These are phyloP conservation scores for Myxozyma melibiosi DNA, from an alignment of 805 yeast genomes.

Conservation along the genomic window DNA sequence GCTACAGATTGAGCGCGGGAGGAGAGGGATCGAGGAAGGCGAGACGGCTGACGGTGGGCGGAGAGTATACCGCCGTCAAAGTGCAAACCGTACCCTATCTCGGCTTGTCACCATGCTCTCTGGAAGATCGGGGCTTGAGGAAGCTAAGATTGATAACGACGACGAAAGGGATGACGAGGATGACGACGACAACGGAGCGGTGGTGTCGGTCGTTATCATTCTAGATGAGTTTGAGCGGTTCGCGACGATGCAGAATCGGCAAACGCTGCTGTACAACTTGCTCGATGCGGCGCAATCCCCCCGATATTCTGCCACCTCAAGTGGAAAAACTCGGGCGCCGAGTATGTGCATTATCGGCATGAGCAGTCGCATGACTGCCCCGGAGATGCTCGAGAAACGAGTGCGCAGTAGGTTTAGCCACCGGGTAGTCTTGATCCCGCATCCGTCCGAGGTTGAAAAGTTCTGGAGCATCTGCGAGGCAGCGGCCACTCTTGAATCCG, in stretches of 20 bases:
- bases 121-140: slow-evolving; percentile 37
- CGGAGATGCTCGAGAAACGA: slow-evolving; percentile 86
- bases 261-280: slow-evolving; percentile 81
- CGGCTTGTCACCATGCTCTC: slow-evolving; percentile 38
- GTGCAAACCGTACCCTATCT: slow-evolving; percentile 9
- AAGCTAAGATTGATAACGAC: slow-evolving; percentile 22
- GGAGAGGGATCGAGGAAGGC: slow-evolving; percentile 30
- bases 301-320: slow-evolving; percentile 4
- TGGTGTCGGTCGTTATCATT: slow-evolving; percentile 67
- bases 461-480: slow-evolving; percentile 54
- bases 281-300: slow-evolving; percentile 82
- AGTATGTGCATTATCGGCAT: slow-evolving; percentile 74
- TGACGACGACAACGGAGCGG: slow-evolving; percentile 6
- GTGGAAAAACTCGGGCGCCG: slow-evolving; percentile 51
- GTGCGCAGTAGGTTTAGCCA: slow-evolving; percentile 90
- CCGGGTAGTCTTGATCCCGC: slow-evolving; percentile 60
- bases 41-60: not conserved
- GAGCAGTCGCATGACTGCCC: slow-evolving; percentile 70
- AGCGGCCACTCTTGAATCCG: slow-evolving; percentile 8
- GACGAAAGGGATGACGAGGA: slow-evolving; percentile 13
- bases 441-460: slow-evolving; percentile 51
- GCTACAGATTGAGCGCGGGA: slow-evolving; percentile 65
- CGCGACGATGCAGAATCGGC: slow-evolving; percentile 64
- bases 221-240: slow-evolving; percentile 86
- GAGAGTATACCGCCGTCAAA: not conserved